Percentiles rank a stretch among this genome's conserved stretches.
Conservation (phyloP, 495 filamentous ascomycete species). For the Trichoderma asperelloides region DNA sequence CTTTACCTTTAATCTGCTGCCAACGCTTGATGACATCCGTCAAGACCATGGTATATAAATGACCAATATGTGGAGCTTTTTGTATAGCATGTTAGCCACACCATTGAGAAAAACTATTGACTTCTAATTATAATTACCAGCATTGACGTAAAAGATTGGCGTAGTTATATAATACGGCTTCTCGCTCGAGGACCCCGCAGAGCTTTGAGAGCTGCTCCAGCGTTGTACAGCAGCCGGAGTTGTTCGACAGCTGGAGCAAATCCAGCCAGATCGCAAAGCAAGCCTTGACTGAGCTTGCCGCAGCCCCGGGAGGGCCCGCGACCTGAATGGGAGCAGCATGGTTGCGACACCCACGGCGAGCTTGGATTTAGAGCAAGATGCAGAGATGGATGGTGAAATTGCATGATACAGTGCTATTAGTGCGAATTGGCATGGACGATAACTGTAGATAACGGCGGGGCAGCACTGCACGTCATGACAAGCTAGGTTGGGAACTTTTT, state of each 20-base stretch:
- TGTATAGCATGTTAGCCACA: background rate
- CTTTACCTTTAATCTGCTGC: conserved; percentile 62
- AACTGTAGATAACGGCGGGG: background rate
- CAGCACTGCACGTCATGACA: background rate
- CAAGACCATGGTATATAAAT: conserved; percentile 87
- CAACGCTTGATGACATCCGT: conserved; percentile 89
- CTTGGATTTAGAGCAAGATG: background rate
- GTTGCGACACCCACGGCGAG: background rate
- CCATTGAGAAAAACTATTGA: conserved; percentile 16
- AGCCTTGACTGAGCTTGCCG: background rate
- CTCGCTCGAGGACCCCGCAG: conserved; percentile 17
- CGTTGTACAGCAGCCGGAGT: background rate
- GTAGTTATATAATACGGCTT: conserved; percentile 97
- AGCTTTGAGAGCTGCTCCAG: background rate
- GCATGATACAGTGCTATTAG: conserved; percentile 3
- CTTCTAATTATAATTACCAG: conserved; percentile 45
- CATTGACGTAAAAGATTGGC: conserved; percentile 99
- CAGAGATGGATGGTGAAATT: background rate
- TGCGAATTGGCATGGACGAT: background rate
- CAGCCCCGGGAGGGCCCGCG: background rate
- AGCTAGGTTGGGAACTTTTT: background rate
- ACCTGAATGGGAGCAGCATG: background rate
- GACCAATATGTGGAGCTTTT: conserved; percentile 87
- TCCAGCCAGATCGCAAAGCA: background rate
- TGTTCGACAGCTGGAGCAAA: background rate